Conservation (phyloP, 805 yeast genomes). For the Candida andamanensis region DNA sequence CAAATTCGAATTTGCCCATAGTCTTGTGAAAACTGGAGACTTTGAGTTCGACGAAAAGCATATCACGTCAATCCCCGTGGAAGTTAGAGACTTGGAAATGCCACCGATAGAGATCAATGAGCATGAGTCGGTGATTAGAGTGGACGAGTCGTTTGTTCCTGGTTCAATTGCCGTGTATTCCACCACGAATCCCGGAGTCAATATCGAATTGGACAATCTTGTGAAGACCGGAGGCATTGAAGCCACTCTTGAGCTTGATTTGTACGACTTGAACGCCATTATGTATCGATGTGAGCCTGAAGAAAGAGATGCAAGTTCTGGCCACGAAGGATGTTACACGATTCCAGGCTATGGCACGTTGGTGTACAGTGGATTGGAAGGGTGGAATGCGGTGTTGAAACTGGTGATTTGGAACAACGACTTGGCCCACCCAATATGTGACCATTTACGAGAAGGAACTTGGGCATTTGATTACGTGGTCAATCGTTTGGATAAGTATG, state of each 20-base stretch:
- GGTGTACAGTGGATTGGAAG: slow-evolving; percentile 87
- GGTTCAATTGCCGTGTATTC: slow-evolving; percentile 86
- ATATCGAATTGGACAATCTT: slow-evolving; percentile 56
- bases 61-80: slow-evolving; percentile 63
- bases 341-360: slow-evolving; percentile 72
- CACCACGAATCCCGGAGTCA: slow-evolving; percentile 65
- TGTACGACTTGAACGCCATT: slow-evolving; percentile 70
- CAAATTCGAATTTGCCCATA: slow-evolving; percentile 52
- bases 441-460: slow-evolving; percentile 71
- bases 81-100: slow-evolving; percentile 47
- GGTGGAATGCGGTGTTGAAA: slow-evolving; percentile 75
- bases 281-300: slow-evolving; percentile 80
- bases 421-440: slow-evolving; percentile 77
- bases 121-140: slow-evolving; percentile 46
- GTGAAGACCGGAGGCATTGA: slow-evolving; percentile 73
- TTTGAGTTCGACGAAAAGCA: slow-evolving; percentile 29
- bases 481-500: slow-evolving; percentile 55
- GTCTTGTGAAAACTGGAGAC: slow-evolving; percentile 51
- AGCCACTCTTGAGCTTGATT: slow-evolving; percentile 56
- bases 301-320: slow-evolving; percentile 75
- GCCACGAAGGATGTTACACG: slow-evolving; percentile 65
- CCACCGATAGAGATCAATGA: slow-evolving; percentile 45
- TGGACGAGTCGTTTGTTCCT: slow-evolving; percentile 68
- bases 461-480: slow-evolving; percentile 87
- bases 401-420: slow-evolving; percentile 63